These are phyloP conservation scores for Bolboschoenoplectus hybrid DNA, from an alignment of 202 grass and related monocot genomes.

Conservation along the genomic window DNA sequence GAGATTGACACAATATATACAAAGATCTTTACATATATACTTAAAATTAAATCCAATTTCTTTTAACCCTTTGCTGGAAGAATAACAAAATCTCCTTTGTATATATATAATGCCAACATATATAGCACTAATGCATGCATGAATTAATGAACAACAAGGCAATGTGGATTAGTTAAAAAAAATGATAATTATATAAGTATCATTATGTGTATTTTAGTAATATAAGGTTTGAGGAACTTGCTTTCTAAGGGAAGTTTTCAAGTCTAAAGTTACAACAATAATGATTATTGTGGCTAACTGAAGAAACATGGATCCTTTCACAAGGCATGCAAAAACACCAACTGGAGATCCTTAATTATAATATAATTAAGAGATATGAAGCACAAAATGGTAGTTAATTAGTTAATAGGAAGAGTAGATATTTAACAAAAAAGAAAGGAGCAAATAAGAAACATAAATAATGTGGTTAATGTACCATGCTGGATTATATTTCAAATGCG, in stretches of 20 bases:
- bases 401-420: neutral
- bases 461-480: neutral
- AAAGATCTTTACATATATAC: neutral
- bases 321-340: conserved; percentile 13
- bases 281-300: neutral
- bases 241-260: conserved; percentile 23
- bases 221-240: neutral
- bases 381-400: too few species aligned
- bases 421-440: neutral
- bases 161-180: neutral
- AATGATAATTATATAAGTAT: neutral
- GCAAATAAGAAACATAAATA: neutral
- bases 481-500: too few species aligned
- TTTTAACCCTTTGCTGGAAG: neutral
- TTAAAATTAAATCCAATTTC: neutral
- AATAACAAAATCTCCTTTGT: neutral
- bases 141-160: neutral
- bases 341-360: neutral
- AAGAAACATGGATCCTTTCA: neutral
- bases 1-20: neutral
- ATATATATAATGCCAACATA: neutral
- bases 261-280: neutral
- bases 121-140: neutral
- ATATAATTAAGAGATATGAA: neutral
- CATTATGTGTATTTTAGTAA: neutral